These are phyloP conservation scores for Exserohilum rostratum DNA, from an alignment of 2,329 filamentous ascomycete genomes.

Conservation along the genomic window DNA sequence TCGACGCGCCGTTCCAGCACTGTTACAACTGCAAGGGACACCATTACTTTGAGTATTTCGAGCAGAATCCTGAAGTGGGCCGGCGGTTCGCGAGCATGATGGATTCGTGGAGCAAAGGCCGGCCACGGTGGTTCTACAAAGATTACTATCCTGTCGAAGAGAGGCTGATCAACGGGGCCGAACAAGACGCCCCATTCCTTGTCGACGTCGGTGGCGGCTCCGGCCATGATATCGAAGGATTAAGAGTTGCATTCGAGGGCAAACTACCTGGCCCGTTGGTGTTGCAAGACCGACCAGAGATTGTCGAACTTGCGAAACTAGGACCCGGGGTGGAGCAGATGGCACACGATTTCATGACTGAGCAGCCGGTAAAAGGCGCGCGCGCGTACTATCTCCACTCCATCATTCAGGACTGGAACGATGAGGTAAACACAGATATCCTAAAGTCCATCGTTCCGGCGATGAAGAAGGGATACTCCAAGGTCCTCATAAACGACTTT, in stretches of 20 bases:
- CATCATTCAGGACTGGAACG: constrained; percentile 41
- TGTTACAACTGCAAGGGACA: constrained; percentile 26
- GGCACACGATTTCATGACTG: constrained; percentile 44
- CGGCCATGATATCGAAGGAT: constrained; percentile 31
- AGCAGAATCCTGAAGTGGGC: constrained; percentile 28
- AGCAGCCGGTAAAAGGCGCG: constrained; percentile 43
- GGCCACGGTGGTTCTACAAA: constrained; percentile 29
- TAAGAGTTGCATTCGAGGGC: constrained; percentile 21
- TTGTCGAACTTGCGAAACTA: constrained; percentile 26
- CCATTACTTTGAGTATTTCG: constrained; percentile 33
- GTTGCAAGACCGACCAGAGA: constrained; percentile 31
- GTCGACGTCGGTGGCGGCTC: constrained; percentile 35
- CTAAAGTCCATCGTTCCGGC: constrained; percentile 31
- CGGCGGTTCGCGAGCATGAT: constrained; percentile 37
- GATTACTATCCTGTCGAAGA: constrained; percentile 34
- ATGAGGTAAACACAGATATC: constrained; percentile 29
- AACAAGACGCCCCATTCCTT: constrained; percentile 20
- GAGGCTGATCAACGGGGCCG: constrained; percentile 25
- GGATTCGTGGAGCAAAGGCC: constrained; percentile 33
- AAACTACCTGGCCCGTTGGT: constrained; percentile 27
- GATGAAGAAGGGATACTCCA: constrained; percentile 38
- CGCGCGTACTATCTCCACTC: constrained; percentile 37
- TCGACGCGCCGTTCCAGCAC: constrained; percentile 33
- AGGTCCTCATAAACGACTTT: constrained; percentile 36
- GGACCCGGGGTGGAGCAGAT: constrained; percentile 35